A percentile compares a stretch with the other conserved stretches of the same genome.
Conservation (phyloP, 345 rosid genomes). For the Mercurialis annua region DNA sequence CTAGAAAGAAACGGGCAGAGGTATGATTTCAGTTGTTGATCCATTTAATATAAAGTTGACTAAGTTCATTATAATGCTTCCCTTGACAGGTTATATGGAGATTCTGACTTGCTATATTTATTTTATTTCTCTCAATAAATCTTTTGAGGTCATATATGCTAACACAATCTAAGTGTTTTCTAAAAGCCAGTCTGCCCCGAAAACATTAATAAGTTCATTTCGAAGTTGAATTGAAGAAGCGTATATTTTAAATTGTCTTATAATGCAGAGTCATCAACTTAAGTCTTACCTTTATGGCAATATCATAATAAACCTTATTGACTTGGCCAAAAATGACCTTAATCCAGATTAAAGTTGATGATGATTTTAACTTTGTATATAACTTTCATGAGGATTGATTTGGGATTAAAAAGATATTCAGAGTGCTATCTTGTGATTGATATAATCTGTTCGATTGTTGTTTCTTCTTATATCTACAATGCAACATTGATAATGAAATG, state of each 20-base stretch:
- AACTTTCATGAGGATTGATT: background rate
- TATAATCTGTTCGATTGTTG: background rate
- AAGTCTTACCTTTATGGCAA: too few species aligned
- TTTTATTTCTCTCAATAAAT: too few species aligned
- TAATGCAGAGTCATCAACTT: too few species aligned
- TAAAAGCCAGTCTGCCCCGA: background rate
- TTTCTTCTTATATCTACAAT: background rate
- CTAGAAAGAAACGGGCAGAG: slow-evolving; percentile 82
- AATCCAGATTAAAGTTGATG: too few species aligned
- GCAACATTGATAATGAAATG: background rate
- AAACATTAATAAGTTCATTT: background rate
- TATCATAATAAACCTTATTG: too few species aligned
- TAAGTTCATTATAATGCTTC: too few species aligned
- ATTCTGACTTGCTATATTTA: too few species aligned
- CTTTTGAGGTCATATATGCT: too few species aligned
- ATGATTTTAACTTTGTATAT: background rate
- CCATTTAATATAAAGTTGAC: background rate
- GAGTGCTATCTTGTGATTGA: background rate
- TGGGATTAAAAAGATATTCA: background rate
- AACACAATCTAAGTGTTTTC: background rate
- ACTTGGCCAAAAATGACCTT: too few species aligned
- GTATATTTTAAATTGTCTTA: background rate
- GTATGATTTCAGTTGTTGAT: slow-evolving; percentile 28
- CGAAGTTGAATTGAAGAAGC: too few species aligned
- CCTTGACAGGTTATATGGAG: too few species aligned